phyloP scores from a whole-genome alignment of 306 rosid species.

The Gastrolobium villosum region DNA sequence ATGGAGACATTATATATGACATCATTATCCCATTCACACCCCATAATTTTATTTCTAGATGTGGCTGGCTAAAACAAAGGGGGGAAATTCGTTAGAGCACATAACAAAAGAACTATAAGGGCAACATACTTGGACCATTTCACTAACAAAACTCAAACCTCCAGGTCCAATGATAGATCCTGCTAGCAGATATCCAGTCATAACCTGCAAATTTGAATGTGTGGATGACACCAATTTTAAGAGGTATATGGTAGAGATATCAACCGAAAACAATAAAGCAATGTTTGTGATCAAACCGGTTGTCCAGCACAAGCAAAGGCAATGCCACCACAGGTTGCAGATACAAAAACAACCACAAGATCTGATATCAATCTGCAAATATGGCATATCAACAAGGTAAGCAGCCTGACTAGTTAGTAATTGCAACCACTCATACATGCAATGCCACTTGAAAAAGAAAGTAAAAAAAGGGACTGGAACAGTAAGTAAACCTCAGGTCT shows the following conservation, averaged over 20 bases:
- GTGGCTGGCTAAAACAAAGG: constrained; percentile 18
- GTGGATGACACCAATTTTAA: constrained; percentile 23
- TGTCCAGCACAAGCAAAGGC: constrained; percentile 99
- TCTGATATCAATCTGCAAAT: constrained; percentile 89
- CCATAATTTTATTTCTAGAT: constrained; percentile 19
- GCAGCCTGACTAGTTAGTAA: constrained; percentile 46
- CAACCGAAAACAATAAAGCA: constrained; percentile 23
- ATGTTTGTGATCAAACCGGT: constrained; percentile 75
- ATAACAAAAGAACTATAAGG: constrained; percentile 41
- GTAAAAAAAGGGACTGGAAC: constrained; percentile 16
- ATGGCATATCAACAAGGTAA: constrained; percentile 45
- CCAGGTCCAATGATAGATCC: constrained; percentile 96
- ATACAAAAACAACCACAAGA: constrained; percentile 93
- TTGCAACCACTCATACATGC: constrained; percentile 42
- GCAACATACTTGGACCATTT: constrained; percentile 95
- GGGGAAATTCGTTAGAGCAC: not conserved
- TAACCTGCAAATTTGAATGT: constrained; percentile 68
- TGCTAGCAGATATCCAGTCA: constrained; percentile 93
- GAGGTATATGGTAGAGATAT: constrained; percentile 34
- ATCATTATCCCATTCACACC: constrained; percentile 23
- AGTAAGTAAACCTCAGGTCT: constrained; percentile 75
- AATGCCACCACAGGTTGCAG: constrained; percentile 98
- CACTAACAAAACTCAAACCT: constrained; percentile 93
- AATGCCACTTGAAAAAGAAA: constrained; percentile 39
- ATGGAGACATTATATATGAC: constrained; percentile 28